Evolutionary conservation across 352 stramenopile genomes (phyloP).

Genomic region (Poterioochromonas sp.): DNA sequence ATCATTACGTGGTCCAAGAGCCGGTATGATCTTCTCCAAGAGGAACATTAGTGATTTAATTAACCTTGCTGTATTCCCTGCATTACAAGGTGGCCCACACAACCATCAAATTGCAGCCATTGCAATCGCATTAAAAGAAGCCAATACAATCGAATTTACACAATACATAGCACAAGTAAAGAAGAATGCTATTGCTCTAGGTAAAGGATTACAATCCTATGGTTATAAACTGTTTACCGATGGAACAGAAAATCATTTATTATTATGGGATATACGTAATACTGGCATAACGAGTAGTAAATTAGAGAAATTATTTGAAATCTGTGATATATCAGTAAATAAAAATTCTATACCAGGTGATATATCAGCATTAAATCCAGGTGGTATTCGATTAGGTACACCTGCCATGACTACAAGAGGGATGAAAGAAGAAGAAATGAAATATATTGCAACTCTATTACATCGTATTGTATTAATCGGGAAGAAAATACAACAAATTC

Average conservation of each 20-base stretch:
- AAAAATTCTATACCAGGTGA: conserved; percentile 98
- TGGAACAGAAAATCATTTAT: conserved; percentile 97
- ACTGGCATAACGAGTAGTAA: conserved; percentile 86
- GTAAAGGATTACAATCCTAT: conserved; percentile 69
- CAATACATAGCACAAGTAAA: conserved; percentile 81
- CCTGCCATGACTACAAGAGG: conserved; percentile 91
- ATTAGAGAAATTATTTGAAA: conserved; percentile 92
- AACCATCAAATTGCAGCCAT: conserved; percentile 96
- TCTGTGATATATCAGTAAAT: conserved; percentile 92
- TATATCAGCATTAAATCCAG: conserved; percentile 83
- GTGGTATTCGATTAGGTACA: conserved; percentile 89
- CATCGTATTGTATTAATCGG: not conserved
- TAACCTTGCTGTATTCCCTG: conserved; percentile 93
- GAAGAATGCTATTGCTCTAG: conserved; percentile 84
- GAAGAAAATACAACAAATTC: not conserved
- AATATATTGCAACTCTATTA: not conserved
- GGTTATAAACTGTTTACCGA: conserved; percentile 92
- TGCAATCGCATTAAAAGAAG: conserved; percentile 93
- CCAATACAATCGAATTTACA: conserved; percentile 73
- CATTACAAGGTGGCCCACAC: conserved; percentile 90
- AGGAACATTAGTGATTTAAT: conserved; percentile 78
- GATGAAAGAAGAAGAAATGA: conserved; percentile 79
- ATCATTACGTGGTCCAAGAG: conserved; percentile 87
- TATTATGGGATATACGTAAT: conserved; percentile 93
- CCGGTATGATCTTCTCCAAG: conserved; percentile 98